Conservation (phyloP, 2,329 filamentous ascomycete genomes). For the Colletotrichum scovillei region DNA sequence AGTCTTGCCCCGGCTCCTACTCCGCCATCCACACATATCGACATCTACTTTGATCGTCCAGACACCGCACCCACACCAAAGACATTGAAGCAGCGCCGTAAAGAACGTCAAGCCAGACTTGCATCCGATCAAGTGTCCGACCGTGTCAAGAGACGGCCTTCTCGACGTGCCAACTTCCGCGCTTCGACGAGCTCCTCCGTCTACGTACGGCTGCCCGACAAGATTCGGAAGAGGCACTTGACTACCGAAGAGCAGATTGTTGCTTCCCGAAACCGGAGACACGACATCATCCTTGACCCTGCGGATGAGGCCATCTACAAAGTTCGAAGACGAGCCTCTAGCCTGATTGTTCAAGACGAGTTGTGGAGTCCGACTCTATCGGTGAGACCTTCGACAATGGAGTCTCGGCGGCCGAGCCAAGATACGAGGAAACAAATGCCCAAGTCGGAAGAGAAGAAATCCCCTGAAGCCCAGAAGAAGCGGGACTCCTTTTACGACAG, state of each 20-base stretch:
- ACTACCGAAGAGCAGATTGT: constrained; percentile 77
- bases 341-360: constrained; percentile 46
- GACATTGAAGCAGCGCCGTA: constrained; percentile 36
- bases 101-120: constrained; percentile 25
- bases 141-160: constrained; percentile 44
- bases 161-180: constrained; percentile 43
- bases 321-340: constrained; percentile 53
- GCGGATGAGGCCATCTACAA: constrained; percentile 68
- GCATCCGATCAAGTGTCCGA: constrained; percentile 45
- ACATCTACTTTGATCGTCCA: constrained; percentile 18
- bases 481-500: constrained; percentile 72
- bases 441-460: constrained; percentile 11
- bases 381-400: constrained; percentile 44
- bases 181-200: constrained; percentile 72
- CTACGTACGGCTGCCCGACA: constrained; percentile 77
- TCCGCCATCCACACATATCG: constrained; percentile 23
- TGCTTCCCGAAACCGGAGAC: constrained; percentile 63
- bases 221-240: constrained; percentile 77
- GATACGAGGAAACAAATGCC: constrained; percentile 31
- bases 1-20: constrained; percentile 29
- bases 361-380: constrained; percentile 43
- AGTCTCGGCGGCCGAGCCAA: constrained; percentile 35
- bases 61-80: constrained; percentile 20
- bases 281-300: constrained; percentile 53
- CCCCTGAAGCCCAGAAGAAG: constrained; percentile 40